phyloP scores from a whole-genome alignment of 2,329 filamentous ascomycete species.

The Epichloe coenophiala region DNA sequence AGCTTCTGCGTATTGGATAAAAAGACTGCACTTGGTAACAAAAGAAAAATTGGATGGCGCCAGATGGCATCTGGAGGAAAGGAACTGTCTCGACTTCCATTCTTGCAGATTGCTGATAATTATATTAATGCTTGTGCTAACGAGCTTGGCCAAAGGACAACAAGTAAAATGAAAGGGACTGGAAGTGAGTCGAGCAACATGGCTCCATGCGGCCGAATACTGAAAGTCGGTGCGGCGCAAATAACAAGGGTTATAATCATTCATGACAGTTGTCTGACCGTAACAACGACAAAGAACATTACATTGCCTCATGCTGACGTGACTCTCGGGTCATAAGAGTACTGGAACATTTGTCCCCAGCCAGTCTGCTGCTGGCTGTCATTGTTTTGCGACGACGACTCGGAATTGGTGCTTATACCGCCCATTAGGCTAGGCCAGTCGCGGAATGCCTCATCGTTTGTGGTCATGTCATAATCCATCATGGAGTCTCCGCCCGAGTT shows the following conservation, averaged over 20 bases:
- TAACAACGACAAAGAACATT: background rate
- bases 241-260: background rate
- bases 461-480: slow-evolving; percentile 27
- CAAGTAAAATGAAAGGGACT: background rate
- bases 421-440: slow-evolving; percentile 28
- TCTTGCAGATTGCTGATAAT: background rate
- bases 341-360: slow-evolving; percentile 3
- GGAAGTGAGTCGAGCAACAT: background rate
- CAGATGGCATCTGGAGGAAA: background rate
- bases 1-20: background rate
- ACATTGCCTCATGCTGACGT: background rate
- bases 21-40: background rate
- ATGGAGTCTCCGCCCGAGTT: slow-evolving; percentile 16
- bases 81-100: background rate
- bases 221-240: background rate
- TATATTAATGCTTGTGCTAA: background rate
- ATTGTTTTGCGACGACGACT: slow-evolving; percentile 13
- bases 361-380: background rate
- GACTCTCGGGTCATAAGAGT: slow-evolving; percentile 3
- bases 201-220: background rate
- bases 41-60: background rate
- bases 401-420: slow-evolving; percentile 19
- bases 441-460: slow-evolving; percentile 22
- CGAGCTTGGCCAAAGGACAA: background rate
- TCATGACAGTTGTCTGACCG: background rate